A percentile compares a stretch with the other conserved stretches of the same genome.
These are phyloP conservation scores for Prunus campanulata DNA, from an alignment of 306 rosid genomes.

Conservation along the genomic window DNA sequence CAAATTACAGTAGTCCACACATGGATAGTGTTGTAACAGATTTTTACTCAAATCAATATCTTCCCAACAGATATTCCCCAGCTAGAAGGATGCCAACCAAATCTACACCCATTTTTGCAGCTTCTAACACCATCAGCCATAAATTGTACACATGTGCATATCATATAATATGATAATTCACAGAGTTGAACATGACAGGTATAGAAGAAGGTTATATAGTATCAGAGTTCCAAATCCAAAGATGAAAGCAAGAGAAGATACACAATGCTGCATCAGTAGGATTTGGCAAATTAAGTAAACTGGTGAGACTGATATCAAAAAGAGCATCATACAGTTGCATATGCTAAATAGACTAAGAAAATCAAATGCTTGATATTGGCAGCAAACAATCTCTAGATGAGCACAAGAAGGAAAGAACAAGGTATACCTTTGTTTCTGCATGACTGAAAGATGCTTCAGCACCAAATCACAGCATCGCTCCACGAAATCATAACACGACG, in stretches of 20 bases:
- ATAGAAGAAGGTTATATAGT: neutral
- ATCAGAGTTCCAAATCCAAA: too few species aligned
- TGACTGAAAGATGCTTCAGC: conserved; percentile 61
- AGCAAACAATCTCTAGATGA: neutral
- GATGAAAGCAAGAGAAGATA: too few species aligned
- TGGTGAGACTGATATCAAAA: neutral
- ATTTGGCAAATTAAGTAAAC: too few species aligned
- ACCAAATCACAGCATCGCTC: conserved; percentile 74
- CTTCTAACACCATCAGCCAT: neutral
- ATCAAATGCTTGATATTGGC: neutral
- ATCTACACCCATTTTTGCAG: neutral
- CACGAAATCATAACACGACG: conserved; percentile 81
- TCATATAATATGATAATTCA: neutral
- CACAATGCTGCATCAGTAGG: too few species aligned
- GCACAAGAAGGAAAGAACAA: conserved; percentile 1
- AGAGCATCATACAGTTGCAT: neutral
- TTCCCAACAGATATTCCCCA: neutral
- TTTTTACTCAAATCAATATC: neutral
- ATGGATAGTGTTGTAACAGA: neutral
- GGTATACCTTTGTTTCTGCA: conserved; percentile 74
- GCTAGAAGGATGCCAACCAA: neutral
- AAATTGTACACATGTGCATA: neutral
- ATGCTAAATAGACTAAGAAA: neutral
- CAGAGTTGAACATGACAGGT: too few species aligned
- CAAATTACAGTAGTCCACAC: neutral